Conservation (phyloP, 352 stramenopile genomes). For the Phytophthora macrochlamydospora region DNA sequence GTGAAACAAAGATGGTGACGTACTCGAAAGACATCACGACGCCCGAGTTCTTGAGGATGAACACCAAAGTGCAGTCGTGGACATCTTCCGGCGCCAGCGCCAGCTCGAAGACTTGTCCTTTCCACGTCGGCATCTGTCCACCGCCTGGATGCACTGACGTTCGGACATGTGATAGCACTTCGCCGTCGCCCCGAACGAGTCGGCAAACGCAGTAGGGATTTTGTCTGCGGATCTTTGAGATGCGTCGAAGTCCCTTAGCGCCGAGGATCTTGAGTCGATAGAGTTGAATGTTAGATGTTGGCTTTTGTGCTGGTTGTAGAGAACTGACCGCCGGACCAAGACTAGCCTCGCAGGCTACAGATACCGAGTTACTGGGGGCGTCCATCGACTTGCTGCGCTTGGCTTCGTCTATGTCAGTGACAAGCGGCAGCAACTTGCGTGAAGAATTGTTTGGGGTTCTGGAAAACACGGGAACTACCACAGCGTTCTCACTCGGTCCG, state of each 20-base stretch:
- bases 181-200: constrained; percentile 26
- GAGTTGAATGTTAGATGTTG: constrained; percentile 15
- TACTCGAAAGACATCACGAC: constrained; percentile 29
- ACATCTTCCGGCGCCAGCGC: constrained; percentile 24
- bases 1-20: constrained; percentile 1
- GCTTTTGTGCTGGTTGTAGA: constrained; percentile 2
- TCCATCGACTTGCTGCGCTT: constrained; percentile 9
- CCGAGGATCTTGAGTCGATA: constrained; percentile 32
- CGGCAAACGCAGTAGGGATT: constrained; percentile 34
- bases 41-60: constrained; percentile 29
- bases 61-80: constrained; percentile 30
- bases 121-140: constrained; percentile 26
- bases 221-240: constrained; percentile 19
- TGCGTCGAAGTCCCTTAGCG: constrained; percentile 21
- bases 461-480: not conserved
- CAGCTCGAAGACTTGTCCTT: constrained; percentile 31
- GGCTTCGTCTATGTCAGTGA: not conserved
- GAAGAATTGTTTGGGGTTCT: not conserved
- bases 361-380: not conserved
- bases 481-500: not conserved
- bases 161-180: constrained; percentile 22
- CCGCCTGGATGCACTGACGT: constrained; percentile 30
- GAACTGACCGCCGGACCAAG: not conserved
- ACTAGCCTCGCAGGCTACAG: not conserved
- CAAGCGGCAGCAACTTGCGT: constrained; percentile 3